These are phyloP conservation scores for Trichosanthes cucumerina DNA, from an alignment of 306 rosid species.

Conservation along the genomic window DNA sequence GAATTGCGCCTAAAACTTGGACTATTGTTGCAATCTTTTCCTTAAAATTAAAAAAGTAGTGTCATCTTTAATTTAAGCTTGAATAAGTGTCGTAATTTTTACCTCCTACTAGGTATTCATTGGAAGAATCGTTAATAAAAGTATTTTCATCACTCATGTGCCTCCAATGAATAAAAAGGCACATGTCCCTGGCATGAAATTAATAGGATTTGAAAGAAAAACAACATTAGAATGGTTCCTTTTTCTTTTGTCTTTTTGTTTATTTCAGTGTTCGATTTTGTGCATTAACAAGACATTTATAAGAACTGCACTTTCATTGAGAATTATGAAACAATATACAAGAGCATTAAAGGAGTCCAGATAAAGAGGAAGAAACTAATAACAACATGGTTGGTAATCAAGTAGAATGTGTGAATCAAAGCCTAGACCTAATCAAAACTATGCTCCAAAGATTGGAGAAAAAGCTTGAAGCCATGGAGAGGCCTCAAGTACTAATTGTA, in stretches of 20 bases:
- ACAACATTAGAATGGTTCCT: background rate
- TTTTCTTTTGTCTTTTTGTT: background rate
- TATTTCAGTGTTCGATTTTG: background rate
- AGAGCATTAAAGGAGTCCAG: too few relatives aligned
- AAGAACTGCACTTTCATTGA: too few relatives aligned
- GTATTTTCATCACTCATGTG: background rate
- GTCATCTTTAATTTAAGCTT: background rate
- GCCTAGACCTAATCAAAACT: too few relatives aligned
- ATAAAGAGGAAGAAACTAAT: too few relatives aligned
- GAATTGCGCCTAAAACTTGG: background rate
- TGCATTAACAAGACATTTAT: background rate
- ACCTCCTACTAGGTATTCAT: background rate
- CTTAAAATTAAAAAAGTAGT: background rate
- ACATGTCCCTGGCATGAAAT: background rate
- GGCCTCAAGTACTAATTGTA: too few relatives aligned
- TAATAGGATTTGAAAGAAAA: background rate
- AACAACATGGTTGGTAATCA: too few relatives aligned
- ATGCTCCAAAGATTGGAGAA: too few relatives aligned
- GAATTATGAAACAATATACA: too few relatives aligned
- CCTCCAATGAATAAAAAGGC: background rate
- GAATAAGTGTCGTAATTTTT: background rate
- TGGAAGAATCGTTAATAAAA: background rate
- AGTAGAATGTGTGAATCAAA: too few relatives aligned
- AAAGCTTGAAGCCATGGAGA: too few relatives aligned
- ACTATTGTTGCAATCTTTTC: background rate